Evolutionary conservation across 2,329 filamentous ascomycete genomes (phyloP), one percentile per base, ranked within the genome.

Genomic region (Penicillium sp.): DNA sequence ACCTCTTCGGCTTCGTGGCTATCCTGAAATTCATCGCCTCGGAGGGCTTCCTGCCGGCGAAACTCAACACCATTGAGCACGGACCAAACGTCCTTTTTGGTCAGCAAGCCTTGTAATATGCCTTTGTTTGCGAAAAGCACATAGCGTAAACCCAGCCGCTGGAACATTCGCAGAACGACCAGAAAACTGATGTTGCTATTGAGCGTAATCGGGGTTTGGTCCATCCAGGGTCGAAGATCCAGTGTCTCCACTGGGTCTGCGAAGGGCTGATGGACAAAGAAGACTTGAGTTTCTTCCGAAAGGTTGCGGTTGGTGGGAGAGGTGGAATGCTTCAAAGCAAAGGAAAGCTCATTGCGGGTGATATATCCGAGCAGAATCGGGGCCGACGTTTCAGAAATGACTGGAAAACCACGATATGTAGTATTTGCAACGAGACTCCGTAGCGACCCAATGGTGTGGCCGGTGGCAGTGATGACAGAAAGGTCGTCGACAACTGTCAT

Each of bases 41-140:
- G 70, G 20, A 75, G 63, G n/a, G 66, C 69, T 42, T 75, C 71
- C 55, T 69, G 67, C 39, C 69, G 66, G 31, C 66, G 66, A 54
- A 88, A 86, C 64, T 89, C 88, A 10, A 86, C 87, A 43, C 89
- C 91, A 72, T 96, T 92, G 48, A 98, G 82, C 41, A 98, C 88
- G 75, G 91, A 93, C 91, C 93, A 98, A 37, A 96, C 88, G 77
- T 99, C 95, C 80, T 99, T 99, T 81, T 98, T 98, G 20, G 95
- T 99, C 67, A 98, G 79, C 50, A 99, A 76, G 0, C 95, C 95
- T 74, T 91, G 88, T 41, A 99, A 78, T 52, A 86, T 85, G 20
- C 95, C 95, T 51, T 88, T 85, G 65, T 97, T 91, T 41, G 86
- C 87, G 73, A 98, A 96, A 3, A 98, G 79, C 5, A 99, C 86